Conservation (phyloP, 805 yeast species). For the Suhomyces sp. region DNA sequence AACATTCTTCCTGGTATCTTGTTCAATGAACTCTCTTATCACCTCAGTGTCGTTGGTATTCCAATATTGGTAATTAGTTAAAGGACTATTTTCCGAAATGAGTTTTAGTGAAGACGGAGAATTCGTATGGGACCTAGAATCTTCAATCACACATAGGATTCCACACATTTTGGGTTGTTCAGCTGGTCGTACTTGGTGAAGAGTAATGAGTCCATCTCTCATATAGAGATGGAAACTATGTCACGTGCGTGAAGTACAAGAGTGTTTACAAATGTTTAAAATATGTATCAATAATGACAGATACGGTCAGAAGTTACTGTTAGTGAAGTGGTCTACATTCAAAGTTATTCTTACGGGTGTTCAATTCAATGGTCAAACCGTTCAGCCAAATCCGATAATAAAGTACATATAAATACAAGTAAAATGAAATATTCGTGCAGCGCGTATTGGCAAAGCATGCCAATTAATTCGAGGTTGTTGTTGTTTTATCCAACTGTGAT, state of each 20-base stretch:
- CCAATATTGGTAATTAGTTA: slow-evolving; percentile 8
- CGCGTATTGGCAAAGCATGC: too few relatives aligned
- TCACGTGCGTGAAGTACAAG: too few relatives aligned
- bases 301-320: too few relatives aligned
- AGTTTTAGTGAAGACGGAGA: too few relatives aligned
- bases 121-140: too few relatives aligned
- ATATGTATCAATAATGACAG: too few relatives aligned
- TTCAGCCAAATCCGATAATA: too few relatives aligned
- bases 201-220: too few relatives aligned
- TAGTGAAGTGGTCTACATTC: too few relatives aligned
- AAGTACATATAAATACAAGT: background rate
- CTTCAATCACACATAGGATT: slow-evolving; percentile 1
- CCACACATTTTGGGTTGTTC: slow-evolving; percentile 1
- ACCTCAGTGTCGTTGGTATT: slow-evolving; percentile 11
- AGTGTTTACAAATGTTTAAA: too few relatives aligned
- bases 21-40: slow-evolving; percentile 10
- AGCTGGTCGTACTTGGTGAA: background rate
- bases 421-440: background rate
- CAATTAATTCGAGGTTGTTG: too few relatives aligned
- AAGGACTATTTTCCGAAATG: background rate
- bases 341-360: background rate
- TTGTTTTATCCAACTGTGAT: slow-evolving; percentile 20
- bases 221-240: too few relatives aligned
- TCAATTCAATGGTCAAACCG: background rate
- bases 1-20: slow-evolving; percentile 8